These are phyloP conservation scores for Coemansia sp. DNA, from an alignment of 192 early-diverging fungal genomes.

Conservation along the genomic window DNA sequence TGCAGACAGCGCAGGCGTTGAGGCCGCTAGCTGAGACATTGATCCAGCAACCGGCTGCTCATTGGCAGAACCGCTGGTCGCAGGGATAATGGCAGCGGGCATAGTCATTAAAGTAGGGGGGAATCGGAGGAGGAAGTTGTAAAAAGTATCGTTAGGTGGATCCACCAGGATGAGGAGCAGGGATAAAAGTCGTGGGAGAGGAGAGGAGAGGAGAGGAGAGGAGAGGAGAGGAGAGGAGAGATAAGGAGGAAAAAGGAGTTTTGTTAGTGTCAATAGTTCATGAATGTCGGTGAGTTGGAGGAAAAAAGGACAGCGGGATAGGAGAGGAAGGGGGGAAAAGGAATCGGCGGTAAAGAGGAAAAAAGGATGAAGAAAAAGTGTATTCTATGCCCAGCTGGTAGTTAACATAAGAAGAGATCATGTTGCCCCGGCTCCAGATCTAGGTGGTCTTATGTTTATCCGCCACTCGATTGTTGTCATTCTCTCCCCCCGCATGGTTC, in stretches of 20 bases:
- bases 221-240: too few species aligned
- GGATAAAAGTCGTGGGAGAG: neutral
- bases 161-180: neutral
- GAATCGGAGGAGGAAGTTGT: neutral
- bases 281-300: neutral
- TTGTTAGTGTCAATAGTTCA: slow-evolving; percentile 11
- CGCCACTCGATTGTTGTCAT: slow-evolving; percentile 3
- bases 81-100: neutral
- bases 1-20: neutral
- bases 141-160: neutral
- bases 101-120: neutral
- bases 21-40: neutral
- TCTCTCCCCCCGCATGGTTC: neutral
- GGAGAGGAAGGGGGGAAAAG: neutral
- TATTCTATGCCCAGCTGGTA: neutral
- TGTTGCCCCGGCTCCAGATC: neutral
- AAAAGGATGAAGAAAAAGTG: neutral
- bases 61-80: neutral
- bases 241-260: neutral
- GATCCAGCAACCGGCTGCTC: neutral
- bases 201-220: neutral
- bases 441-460: slow-evolving; percentile 4
- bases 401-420: neutral
- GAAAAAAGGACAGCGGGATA: neutral
- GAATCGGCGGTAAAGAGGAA: neutral